Evolutionary conservation across 805 yeast species (phyloP), one percentile per base, ranked within the genome.

Genomic region (Candida boidinii): DNA sequence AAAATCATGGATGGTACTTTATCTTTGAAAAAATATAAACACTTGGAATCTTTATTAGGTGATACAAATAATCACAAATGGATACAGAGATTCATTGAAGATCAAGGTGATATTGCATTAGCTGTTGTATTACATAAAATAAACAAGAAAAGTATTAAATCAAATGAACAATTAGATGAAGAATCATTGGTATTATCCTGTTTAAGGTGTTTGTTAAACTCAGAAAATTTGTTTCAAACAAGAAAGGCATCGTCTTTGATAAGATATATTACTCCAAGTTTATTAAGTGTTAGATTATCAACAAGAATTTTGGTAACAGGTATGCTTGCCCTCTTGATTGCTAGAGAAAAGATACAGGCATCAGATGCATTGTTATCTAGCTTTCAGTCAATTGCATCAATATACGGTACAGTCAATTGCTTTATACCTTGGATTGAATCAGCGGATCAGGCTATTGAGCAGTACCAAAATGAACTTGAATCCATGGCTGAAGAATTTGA

Each of bases 251-350:
- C 59, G 23, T 45, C 62, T 10, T 62, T 72, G 42, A 60, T 80
- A 8, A 73, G 69, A 23, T 74, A 92, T 2, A 65, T 87, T 6
- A 61, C 84, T 1, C 76, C 83, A 23, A 83, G 92, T 7, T 59
- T 92, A 29, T 53, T 81, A 7, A 84, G 96, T 4, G 77, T 87
- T 0, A 67, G 84, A 35, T 58, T 87, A 23, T 61, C 78, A 3
- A 86, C 96, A 1, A 65, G 95, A 42, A 80, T 76, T 43, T 62
- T 79, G 23, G 92, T 86, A 1, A 79, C 90, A 2, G 96, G 88
- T 39, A 70, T 88, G 41, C 59, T 87, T 32, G 68, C 74, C 17
- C 68, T 75, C 30, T 48, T 79, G 7, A 36, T 53, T 16, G 51
- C 51, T 1, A 46, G 51, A 23, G 39, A 40, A 12, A 40, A 38